Evolutionary conservation across 805 yeast species (phyloP).

Genomic region (Kurtzmaniella fragi): DNA sequence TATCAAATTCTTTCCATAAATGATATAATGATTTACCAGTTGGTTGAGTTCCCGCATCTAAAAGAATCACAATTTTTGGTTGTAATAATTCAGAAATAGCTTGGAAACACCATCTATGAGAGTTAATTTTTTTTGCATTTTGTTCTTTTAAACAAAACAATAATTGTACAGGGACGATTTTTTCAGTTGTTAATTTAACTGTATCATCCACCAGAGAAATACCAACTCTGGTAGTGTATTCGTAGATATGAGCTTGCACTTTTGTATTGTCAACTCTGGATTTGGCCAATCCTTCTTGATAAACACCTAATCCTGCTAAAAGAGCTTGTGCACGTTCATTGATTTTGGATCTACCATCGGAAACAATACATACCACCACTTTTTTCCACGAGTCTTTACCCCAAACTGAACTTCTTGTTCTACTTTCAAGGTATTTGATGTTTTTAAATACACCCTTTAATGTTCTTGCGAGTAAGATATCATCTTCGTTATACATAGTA

Average conservation of each 20-base stretch:
- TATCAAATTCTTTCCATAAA: constrained; percentile 60
- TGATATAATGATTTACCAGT: constrained; percentile 50
- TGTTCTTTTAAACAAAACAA: constrained; percentile 57
- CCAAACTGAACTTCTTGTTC: constrained; percentile 44
- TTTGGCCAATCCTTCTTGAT: constrained; percentile 63
- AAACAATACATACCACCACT: constrained; percentile 56
- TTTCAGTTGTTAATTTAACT: constrained; percentile 45
- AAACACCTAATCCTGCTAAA: constrained; percentile 60
- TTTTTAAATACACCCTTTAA: constrained; percentile 62
- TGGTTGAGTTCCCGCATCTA: constrained; percentile 67
- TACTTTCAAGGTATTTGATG: constrained; percentile 50
- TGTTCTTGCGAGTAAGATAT: constrained; percentile 54
- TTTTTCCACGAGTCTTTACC: constrained; percentile 53
- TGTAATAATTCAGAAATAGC: constrained; percentile 54
- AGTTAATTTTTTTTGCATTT: constrained; percentile 60
- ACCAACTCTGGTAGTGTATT: constrained; percentile 58
- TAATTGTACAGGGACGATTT: constrained; percentile 59
- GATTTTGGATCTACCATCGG: constrained; percentile 64
- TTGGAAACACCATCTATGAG: constrained; percentile 67
- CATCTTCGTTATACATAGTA: constrained; percentile 68
- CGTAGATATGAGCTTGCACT: constrained; percentile 62
- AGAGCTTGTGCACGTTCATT: constrained; percentile 59
- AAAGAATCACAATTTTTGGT: constrained; percentile 52
- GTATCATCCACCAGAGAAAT: constrained; percentile 47
- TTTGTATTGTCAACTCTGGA: constrained; percentile 53